Conservation (phyloP, 345 rosid species). For the Eucalyptus regnans region DNA sequence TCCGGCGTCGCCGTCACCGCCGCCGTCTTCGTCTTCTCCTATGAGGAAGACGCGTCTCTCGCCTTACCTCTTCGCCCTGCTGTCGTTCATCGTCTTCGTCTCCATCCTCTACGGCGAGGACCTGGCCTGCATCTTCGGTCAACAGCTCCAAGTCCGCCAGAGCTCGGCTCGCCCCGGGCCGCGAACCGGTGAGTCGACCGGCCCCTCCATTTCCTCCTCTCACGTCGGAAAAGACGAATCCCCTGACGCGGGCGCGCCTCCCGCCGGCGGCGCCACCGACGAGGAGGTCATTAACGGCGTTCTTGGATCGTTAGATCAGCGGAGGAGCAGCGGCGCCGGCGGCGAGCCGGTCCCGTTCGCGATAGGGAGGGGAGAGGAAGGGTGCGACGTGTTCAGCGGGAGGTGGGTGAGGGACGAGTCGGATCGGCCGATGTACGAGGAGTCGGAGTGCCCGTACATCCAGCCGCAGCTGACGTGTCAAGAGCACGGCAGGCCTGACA, state of each 20-base stretch:
- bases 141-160: conserved; percentile 19
- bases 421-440: conserved; percentile 69
- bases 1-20: conserved; percentile 16
- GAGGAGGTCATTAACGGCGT: conserved; percentile 22
- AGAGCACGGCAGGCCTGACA: conserved; percentile 82
- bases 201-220: not conserved
- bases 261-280: not conserved
- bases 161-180: conserved; percentile 25
- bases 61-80: conserved; percentile 51
- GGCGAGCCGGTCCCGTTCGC: conserved; percentile 47
- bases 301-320: conserved; percentile 1
- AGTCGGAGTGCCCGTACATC: conserved; percentile 93
- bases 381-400: conserved; percentile 76
- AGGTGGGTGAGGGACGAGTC: conserved; percentile 80
- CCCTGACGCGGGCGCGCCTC: not conserved
- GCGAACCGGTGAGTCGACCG: conserved; percentile 21
- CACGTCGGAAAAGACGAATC: not conserved
- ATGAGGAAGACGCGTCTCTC: conserved; percentile 43
- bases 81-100: conserved; percentile 60
- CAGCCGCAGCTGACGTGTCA: conserved; percentile 98
- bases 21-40: conserved; percentile 36
- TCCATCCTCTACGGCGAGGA: conserved; percentile 63
- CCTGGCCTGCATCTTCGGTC: conserved; percentile 45
- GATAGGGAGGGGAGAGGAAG: conserved; percentile 43
- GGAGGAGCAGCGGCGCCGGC: conserved; percentile 1